These are phyloP conservation scores for Kingdonia uniflora DNA, from an alignment of 164 flowering plant genomes.

Conservation along the genomic window DNA sequence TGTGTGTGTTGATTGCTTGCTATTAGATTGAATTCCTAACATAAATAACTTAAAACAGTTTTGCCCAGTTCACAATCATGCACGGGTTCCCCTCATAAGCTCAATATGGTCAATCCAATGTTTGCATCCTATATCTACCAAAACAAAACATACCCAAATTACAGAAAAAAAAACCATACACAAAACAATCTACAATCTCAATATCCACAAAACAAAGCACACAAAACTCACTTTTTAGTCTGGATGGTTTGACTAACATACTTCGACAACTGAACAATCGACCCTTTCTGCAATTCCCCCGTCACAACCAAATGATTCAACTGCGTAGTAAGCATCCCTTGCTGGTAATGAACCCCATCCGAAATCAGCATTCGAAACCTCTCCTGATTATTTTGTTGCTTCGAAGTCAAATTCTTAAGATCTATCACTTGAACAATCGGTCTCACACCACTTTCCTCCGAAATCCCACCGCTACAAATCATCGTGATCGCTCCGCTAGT, in stretches of 20 bases:
- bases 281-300: slow-evolving; percentile 51
- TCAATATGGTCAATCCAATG: too few relatives aligned
- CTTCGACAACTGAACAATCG: slow-evolving; percentile 47
- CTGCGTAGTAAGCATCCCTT: slow-evolving; percentile 84
- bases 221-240: slow-evolving; percentile 37
- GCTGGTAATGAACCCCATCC: slow-evolving; percentile 54
- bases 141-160: too few relatives aligned
- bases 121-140: too few relatives aligned
- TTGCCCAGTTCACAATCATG: too few relatives aligned
- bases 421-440: slow-evolving; percentile 22
- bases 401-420: slow-evolving; percentile 13
- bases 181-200: too few relatives aligned
- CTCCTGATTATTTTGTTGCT: slow-evolving; percentile 19
- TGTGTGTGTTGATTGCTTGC: too few relatives aligned
- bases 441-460: slow-evolving; percentile 7
- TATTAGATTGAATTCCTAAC: too few relatives aligned
- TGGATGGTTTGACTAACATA: slow-evolving; percentile 58
- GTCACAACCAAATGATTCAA: slow-evolving; percentile 40
- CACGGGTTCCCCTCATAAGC: too few relatives aligned
- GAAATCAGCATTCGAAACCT: slow-evolving; percentile 63
- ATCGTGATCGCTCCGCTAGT: slow-evolving; percentile 14
- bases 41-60: too few relatives aligned
- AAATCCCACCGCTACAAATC: slow-evolving; percentile 15
- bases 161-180: too few relatives aligned
- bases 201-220: too few relatives aligned